Base-by-base conservation (phyloP, 768 basidiomycete genomes). In the Mycena galopus region DNA sequence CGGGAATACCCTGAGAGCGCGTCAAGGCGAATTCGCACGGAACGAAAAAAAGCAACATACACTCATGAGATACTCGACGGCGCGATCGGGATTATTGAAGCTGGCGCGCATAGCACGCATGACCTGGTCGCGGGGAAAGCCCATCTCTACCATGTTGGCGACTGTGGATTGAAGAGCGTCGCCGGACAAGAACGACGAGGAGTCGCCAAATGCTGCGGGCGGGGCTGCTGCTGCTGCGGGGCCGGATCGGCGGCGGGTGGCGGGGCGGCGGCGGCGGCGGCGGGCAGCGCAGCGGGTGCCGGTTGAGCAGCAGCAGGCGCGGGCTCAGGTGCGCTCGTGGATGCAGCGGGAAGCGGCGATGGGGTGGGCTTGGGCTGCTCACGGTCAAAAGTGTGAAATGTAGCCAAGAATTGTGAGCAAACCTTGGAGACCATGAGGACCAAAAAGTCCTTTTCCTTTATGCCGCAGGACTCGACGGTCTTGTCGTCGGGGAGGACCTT, bases 341-440 rank as follows among this genome's bases (percentile, higher is more conserved):
- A 77, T 30, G 81, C 72, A 32, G 81, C 65, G 51, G 81, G 70
- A 25, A 84, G 71, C 14, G 83, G 81, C 2, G 79, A 72, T 25
- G 89, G 82, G 2, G 87, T 82, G 10, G 90, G 83, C 76, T 91
- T 93, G 44, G 89, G 91, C 92, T 93, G 57, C 56, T 14, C 60
- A 21, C 32, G 21, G 30, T 50, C 39, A 47, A 65, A 35, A 6
- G 17, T 16, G 10, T n/a, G 17, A 47, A 50, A 25, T 44, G 27
- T 33, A 64, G 64, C n/a, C 23, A 37, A 25, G 44, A 29, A 30
- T 4, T 9, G 3, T n/a, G 7, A 53, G n/a, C 85, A 61, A 73
- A 97, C 97, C 91, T 98, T 99, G 61, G 96, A 90, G 37, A 98
- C 95, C 97, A 99, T 99, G 51, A 99, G 90, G n/a, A 99, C 98